Evolutionary conservation across 805 yeast species (phyloP), one percentile per base, ranked within the genome.

Genomic region (Hemisphaericaspora nanyangensis): DNA sequence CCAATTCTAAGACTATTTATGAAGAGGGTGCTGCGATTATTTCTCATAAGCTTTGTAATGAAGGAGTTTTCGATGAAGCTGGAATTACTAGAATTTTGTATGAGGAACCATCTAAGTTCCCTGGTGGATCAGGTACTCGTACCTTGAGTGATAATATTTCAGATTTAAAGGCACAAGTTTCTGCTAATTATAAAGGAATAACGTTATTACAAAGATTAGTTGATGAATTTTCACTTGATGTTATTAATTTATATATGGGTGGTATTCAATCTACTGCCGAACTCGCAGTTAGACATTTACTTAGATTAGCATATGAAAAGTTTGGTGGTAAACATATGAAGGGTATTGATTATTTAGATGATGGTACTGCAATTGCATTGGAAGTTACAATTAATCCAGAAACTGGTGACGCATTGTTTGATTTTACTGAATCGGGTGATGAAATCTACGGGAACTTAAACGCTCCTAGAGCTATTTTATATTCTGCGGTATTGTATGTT

Each of bases 21-120:
- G 90, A 90, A 55, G 97, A 90, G 62, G 98, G 97, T 32, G 96
- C 96, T 2, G 78, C 86, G 3, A 88, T 91, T 26, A 75, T 78
- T 51, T 81, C 93, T 1, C 90, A 83, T 55, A 70, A 85, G 43
- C 69, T 91, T 12, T 91, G 89, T 6, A 37, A 45, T 5, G 62
- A 71, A 24, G 95, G 95, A 3, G 66, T 64, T 31, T 90, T 90
- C 56, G 89, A 89, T 52, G 88, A 85, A 47, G 83, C 71, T 12
- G 73, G 79, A 7, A 77, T 90, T 37, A 73, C 79, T 11, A 70
- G 76, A 36, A 54, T 83, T 17, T 65, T 91, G 38, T 68, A 82
- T 30, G 74, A 72, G 11, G 84, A 85, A 42, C 97, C 97, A 0
- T 85, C 95, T 0, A 70, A 79, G 49, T 77, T 72, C 46, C 88